Evolutionary conservation across 371 early-diverging fungal genomes (phyloP).

Genomic region (Umbelopsis sp.): DNA sequence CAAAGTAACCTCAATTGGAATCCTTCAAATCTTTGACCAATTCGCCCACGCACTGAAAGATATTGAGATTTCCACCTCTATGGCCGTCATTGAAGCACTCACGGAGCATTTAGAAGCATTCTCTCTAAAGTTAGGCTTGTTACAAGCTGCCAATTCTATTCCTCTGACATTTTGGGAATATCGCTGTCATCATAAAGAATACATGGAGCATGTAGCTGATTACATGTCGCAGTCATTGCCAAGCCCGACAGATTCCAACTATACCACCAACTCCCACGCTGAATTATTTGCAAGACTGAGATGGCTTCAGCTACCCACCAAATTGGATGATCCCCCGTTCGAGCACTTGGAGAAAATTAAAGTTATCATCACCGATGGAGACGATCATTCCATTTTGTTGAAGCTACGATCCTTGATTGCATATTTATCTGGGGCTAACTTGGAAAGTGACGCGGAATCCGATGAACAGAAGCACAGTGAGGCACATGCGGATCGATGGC

Average conservation of each 20-base stretch:
- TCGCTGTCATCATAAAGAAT: not conserved
- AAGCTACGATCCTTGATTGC: slow-evolving; percentile 4
- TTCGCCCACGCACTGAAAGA: slow-evolving; percentile 4
- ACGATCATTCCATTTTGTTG: not conserved
- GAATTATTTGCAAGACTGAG: slow-evolving; percentile 8
- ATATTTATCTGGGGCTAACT: slow-evolving; percentile 4
- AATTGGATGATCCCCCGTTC: slow-evolving; percentile 21
- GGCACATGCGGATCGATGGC: slow-evolving; percentile 8
- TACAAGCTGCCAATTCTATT: slow-evolving; percentile 21
- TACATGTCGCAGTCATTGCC: slow-evolving; percentile 8
- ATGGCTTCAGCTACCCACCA: slow-evolving; percentile 9
- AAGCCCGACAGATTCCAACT: not conserved
- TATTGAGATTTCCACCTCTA: slow-evolving; percentile 11
- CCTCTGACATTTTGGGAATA: slow-evolving; percentile 20
- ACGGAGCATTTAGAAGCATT: slow-evolving; percentile 19
- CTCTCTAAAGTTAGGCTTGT: slow-evolving; percentile 14
- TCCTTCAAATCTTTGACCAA: slow-evolving; percentile 5
- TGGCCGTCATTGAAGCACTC: not conserved
- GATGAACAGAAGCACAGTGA: not conserved
- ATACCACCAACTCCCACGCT: not conserved
- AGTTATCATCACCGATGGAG: not conserved
- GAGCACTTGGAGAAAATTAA: slow-evolving; percentile 17
- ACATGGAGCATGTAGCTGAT: not conserved
- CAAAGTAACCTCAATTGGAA: slow-evolving; percentile 1
- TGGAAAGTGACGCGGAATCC: slow-evolving; percentile 1